These are phyloP conservation scores for Rosa chinensis DNA, from an alignment of 306 rosid genomes.

Conservation along the genomic window DNA sequence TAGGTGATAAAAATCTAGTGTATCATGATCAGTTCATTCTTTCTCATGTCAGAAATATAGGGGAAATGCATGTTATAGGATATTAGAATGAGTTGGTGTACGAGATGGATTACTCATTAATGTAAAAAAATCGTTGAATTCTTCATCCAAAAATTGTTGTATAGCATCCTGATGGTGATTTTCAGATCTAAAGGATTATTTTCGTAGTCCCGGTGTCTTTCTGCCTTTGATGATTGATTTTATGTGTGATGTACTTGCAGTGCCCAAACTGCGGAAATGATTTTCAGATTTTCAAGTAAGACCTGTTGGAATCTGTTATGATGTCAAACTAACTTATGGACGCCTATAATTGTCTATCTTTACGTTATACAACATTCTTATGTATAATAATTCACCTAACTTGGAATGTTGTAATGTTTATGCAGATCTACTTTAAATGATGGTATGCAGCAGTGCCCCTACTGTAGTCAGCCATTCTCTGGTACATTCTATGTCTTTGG, in stretches of 20 bases:
- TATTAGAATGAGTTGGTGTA: background rate
- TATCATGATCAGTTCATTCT: background rate
- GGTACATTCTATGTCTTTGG: conserved; percentile 39
- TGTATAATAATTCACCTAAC: background rate
- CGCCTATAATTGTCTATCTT: conserved; percentile 12
- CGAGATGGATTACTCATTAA: background rate
- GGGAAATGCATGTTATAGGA: background rate
- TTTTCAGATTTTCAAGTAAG: conserved; percentile 97
- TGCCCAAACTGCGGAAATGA: conserved; percentile 96
- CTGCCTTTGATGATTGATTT: conserved; percentile 20
- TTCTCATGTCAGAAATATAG: background rate
- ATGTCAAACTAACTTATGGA: conserved; percentile 17
- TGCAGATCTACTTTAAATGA: conserved; percentile 77
- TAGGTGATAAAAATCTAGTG: background rate
- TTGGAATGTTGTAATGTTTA: conserved; percentile 10
- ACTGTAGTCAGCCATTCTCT: conserved; percentile 88
- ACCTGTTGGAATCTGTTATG: conserved; percentile 6
- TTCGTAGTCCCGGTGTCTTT: background rate
- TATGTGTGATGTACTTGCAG: conserved; percentile 48
- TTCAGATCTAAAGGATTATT: background rate
- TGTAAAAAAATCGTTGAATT: background rate
- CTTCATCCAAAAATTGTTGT: background rate
- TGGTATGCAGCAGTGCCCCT: conserved; percentile 88
- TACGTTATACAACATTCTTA: conserved; percentile 4
- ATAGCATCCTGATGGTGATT: background rate